Evolutionary conservation across 768 basidiomycete species (phyloP).

Genomic region (Trametes coccinea): DNA sequence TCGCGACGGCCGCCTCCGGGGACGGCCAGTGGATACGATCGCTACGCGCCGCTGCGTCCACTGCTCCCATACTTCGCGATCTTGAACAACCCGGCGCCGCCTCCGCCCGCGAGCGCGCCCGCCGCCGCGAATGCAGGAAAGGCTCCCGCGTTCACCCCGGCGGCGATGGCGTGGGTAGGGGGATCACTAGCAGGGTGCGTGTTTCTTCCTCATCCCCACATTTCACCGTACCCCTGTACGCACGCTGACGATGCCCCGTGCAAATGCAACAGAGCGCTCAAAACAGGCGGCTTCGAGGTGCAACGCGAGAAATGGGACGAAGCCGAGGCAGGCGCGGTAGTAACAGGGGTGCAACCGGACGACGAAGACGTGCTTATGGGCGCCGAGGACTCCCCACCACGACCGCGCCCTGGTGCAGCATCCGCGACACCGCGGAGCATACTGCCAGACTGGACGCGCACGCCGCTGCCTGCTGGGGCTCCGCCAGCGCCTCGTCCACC

Average conservation of each 20-base stretch:
- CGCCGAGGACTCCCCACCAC: conserved; percentile 22
- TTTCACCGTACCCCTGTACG: neutral
- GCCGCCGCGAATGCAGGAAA: conserved; percentile 70
- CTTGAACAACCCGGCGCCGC: conserved; percentile 79
- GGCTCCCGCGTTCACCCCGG: conserved; percentile 85
- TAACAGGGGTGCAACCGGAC: conserved; percentile 28
- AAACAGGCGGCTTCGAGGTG: conserved; percentile 84
- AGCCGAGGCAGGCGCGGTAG: conserved; percentile 36
- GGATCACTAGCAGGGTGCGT: conserved; percentile 89
- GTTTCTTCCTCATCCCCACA: neutral
- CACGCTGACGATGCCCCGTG: neutral
- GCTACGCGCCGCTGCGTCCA: conserved; percentile 70
- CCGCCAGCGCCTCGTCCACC: conserved; percentile 45
- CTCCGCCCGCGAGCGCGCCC: conserved; percentile 44
- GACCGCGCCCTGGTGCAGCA: conserved; percentile 21
- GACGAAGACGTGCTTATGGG: conserved; percentile 41
- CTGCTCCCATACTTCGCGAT: conserved; percentile 76
- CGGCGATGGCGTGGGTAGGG: conserved; percentile 87
- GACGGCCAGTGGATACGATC: conserved; percentile 56
- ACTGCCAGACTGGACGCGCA: conserved; percentile 83
- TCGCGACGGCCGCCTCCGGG: conserved; percentile 42
- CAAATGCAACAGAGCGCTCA: conserved; percentile 59
- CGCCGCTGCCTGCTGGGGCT: conserved; percentile 61
- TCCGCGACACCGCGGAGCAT: conserved; percentile 41
- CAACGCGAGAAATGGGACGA: conserved; percentile 87